Evolutionary conservation across 805 yeast genomes (phyloP).

Genomic region (Teunomyces aglyptinius): DNA sequence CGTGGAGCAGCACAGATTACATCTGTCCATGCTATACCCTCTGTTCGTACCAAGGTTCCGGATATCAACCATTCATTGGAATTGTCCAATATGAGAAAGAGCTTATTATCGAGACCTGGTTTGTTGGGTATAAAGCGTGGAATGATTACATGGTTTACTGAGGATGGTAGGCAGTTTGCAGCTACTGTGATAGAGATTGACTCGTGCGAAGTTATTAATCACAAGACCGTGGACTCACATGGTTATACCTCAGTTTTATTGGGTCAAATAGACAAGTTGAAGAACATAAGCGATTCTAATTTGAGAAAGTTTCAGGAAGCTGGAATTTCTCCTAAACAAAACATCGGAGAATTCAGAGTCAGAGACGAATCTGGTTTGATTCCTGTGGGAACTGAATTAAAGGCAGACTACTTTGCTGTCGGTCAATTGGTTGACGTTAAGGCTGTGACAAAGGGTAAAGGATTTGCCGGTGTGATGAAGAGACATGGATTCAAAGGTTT

Average conservation of each 20-base stretch:
- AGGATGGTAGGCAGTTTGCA: slow-evolving; percentile 66
- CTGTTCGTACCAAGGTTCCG: slow-evolving; percentile 46
- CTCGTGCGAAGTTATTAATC: slow-evolving; percentile 79
- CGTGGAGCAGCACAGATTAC: slow-evolving; percentile 41
- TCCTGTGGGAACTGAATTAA: slow-evolving; percentile 73
- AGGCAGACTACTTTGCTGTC: slow-evolving; percentile 76
- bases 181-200: slow-evolving; percentile 88
- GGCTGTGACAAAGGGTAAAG: slow-evolving; percentile 87
- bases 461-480: slow-evolving; percentile 98
- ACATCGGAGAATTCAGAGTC: slow-evolving; percentile 77
- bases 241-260: slow-evolving; percentile 86
- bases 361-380: slow-evolving; percentile 61
- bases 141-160: slow-evolving; percentile 81
- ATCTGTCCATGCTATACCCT: slow-evolving; percentile 52
- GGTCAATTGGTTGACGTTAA: slow-evolving; percentile 85
- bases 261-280: slow-evolving; percentile 73
- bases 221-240: slow-evolving; percentile 65
- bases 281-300: slow-evolving; percentile 44
- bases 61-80: slow-evolving; percentile 64
- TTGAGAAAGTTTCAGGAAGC: slow-evolving; percentile 80
- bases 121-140: slow-evolving; percentile 81
- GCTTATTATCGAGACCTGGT: slow-evolving; percentile 78
- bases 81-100: slow-evolving; percentile 66
- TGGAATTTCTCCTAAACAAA: slow-evolving; percentile 77
- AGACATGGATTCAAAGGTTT: slow-evolving; percentile 88